Base-by-base conservation (phyloP, 805 yeast species). In the Starmerella scarabaei region DNA sequence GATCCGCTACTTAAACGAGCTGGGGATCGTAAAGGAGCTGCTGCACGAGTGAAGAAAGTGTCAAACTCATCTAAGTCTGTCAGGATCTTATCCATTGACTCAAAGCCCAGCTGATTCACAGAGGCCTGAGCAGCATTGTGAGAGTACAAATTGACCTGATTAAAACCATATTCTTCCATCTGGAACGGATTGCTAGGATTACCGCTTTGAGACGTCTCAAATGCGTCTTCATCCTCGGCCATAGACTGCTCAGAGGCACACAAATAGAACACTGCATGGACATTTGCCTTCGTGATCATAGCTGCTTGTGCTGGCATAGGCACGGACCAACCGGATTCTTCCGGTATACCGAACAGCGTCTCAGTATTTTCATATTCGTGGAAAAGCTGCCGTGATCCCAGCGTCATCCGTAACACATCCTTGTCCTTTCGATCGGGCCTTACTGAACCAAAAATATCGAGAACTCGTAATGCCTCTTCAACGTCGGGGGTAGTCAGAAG, bases 291-390 rank as follows among this genome's bases (percentile, higher is more conserved):
- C 1, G 97, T 82, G 14, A 81, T 72, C 0, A 93, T 80, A 0
- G 95, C 84, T 1, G 91, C 78, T 32, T 84, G 75, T 0, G 88
- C 82, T 2, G 98, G 95, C 88, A 82, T 80, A 2, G 97, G 93
- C 36, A 93, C 76, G 0, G 95, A 78, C 99, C 99, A 91, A 1
- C 99, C 99, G 53, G 80, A 76, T 11, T 82, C 94, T 45, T 81
- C 88, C 0, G 98, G 97, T 19, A 88, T 77, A 14, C 98, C 98
- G 63, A 85, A 93, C 40, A 91, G 64, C 0, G 96, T 84, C 0
- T 91, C 85, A 3, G 91, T 78, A 50, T 73, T 77, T 49, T 81
- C 94, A 54, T 79, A 80, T 48, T 82, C 93, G 47, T 79, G 81
- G 51, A 80, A 73, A 50, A 80, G 67, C 7, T 82, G 72, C 12